Percentiles rank a stretch among this genome's conserved stretches.
These are phyloP conservation scores for Passalora sequoiae DNA, from an alignment of 2,329 filamentous ascomycete genomes.

Conservation along the genomic window DNA sequence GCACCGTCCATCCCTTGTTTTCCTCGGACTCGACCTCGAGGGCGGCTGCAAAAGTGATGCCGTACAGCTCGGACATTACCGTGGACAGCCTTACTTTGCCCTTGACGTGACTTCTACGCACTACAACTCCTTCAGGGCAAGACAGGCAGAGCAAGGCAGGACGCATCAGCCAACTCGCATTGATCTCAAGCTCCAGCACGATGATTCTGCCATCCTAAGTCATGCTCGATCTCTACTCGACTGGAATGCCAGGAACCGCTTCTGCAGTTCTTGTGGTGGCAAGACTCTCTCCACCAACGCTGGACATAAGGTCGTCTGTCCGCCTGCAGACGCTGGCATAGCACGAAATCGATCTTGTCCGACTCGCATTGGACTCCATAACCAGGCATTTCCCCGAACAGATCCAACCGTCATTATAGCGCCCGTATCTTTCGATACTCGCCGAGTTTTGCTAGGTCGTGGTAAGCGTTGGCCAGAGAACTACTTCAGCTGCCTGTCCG, in stretches of 20 bases:
- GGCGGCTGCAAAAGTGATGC: constrained; percentile 10
- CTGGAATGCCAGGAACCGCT: constrained; percentile 20
- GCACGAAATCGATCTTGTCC: constrained; percentile 16
- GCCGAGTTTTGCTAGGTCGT: constrained; percentile 19
- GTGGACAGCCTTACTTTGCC: constrained; percentile 21
- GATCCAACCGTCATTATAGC: constrained; percentile 24
- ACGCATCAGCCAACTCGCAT: constrained; percentile 16
- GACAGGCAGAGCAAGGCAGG: constrained; percentile 13
- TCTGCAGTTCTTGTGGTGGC: constrained; percentile 20
- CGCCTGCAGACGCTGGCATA: constrained; percentile 19
- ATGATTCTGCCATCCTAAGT: constrained; percentile 20
- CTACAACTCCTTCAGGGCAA: constrained; percentile 16
- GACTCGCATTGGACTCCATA: constrained; percentile 22
- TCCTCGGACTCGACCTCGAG: constrained; percentile 22
- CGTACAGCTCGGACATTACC: constrained; percentile 17
- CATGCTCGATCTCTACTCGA: constrained; percentile 21
- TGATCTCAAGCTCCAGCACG: constrained; percentile 17
- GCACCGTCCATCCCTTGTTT: constrained; percentile 19
- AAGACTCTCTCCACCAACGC: constrained; percentile 20
- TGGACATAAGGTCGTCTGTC: constrained; percentile 22
- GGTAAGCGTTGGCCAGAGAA: constrained; percentile 23
- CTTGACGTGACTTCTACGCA: constrained; percentile 18
- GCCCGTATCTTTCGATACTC: constrained; percentile 20
- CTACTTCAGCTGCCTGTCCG: constrained; percentile 35
- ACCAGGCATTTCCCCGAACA: constrained; percentile 22